phyloP scores from a whole-genome alignment of 2,329 filamentous ascomycete species.

The Metarhizium sp. region DNA sequence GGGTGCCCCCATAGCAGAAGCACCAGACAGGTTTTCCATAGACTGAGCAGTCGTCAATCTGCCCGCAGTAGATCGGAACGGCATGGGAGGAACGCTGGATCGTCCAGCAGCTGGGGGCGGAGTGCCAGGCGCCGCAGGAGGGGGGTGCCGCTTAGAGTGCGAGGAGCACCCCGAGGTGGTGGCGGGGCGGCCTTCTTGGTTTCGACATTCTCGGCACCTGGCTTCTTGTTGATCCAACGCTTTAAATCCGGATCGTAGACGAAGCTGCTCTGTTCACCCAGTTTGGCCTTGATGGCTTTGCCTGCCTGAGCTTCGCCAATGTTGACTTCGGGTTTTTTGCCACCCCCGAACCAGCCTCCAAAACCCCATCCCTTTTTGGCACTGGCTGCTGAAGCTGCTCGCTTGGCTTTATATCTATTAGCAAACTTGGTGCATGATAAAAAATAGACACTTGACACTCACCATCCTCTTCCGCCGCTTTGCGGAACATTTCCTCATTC shows the following conservation, averaged over 20 bases:
- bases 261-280: conserved; percentile 88
- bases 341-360: conserved; percentile 73
- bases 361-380: conserved; percentile 70
- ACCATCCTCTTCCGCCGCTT: conserved; percentile 70
- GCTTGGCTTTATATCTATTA: conserved; percentile 42
- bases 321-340: conserved; percentile 42
- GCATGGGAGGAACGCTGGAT: conserved; percentile 24
- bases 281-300: conserved; percentile 79
- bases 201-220: conserved; percentile 52
- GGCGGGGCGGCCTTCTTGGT: conserved; percentile 63
- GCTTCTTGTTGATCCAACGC: conserved; percentile 97
- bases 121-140: conserved; percentile 25
- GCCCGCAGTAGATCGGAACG: conserved; percentile 9
- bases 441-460: conserved; percentile 18
- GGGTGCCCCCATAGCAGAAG: conserved; percentile 17
- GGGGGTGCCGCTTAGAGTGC: conserved; percentile 44
- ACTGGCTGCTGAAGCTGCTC: conserved; percentile 37
- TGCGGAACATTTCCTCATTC: conserved; percentile 77
- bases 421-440: background rate
- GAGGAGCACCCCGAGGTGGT: conserved; percentile 56
- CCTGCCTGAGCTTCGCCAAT: conserved; percentile 34
- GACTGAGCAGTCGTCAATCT: conserved; percentile 2
- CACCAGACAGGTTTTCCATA: conserved; percentile 23
- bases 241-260: conserved; percentile 93
- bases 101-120: conserved; percentile 21